Percentiles rank a stretch among this genome's conserved stretches.
Conservation (phyloP, 2,329 filamentous ascomycete species). For the Clarireedia paspali region DNA sequence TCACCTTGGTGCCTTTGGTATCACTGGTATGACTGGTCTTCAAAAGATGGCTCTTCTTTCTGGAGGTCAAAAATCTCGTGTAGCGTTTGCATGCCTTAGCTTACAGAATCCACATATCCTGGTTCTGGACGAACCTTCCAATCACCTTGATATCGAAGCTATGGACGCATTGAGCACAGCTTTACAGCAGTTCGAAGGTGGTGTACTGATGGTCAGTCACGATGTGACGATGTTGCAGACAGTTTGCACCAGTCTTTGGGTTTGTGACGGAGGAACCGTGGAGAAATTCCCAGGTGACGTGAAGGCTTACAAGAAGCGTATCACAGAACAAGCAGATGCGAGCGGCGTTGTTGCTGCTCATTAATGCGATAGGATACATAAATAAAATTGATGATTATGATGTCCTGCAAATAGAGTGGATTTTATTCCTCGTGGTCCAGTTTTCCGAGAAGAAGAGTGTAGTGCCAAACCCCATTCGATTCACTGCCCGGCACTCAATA, state of each 20-base stretch:
- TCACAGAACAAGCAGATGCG: conserved; percentile 79
- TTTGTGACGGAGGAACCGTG: conserved; percentile 88
- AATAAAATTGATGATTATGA: too few species aligned
- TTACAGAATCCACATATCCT: conserved; percentile 93
- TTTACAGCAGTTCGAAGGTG: conserved; percentile 79
- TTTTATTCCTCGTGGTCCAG: too few species aligned
- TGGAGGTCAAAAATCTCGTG: conserved; percentile 96
- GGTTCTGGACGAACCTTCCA: conserved; percentile 95
- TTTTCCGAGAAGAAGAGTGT: too few species aligned
- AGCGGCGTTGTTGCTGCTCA: conserved; percentile 59
- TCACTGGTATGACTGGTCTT: conserved; percentile 89
- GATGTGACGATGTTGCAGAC: conserved; percentile 98
- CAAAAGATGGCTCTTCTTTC: conserved; percentile 94
- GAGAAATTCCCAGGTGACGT: conserved; percentile 96
- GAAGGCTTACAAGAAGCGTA: conserved; percentile 95
- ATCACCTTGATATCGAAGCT: conserved; percentile 97
- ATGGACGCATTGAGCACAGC: conserved; percentile 88
- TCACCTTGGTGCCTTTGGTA: conserved; percentile 82
- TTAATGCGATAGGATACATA: conserved; percentile 8
- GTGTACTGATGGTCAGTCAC: conserved; percentile 97
- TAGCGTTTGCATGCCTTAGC: conserved; percentile 94
- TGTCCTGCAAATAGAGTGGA: too few species aligned
- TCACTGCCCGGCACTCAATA: too few species aligned
- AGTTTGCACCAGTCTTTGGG: conserved; percentile 91
- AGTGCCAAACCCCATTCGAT: too few species aligned